Evolutionary conservation across 495 filamentous ascomycete species (phyloP).

Genomic region (Penicillium cinerascens): DNA sequence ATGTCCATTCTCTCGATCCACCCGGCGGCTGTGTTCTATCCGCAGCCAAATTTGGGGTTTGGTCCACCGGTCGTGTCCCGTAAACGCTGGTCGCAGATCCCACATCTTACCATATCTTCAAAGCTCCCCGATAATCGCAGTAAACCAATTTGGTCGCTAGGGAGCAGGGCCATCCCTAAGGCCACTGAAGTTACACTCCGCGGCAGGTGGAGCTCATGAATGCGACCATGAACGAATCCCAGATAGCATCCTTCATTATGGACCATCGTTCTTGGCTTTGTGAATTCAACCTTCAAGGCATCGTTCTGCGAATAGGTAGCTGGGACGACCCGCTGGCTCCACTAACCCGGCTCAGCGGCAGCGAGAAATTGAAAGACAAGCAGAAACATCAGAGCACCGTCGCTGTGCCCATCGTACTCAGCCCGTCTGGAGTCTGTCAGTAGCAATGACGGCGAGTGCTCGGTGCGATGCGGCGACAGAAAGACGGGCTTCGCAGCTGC

Average conservation of each 20-base stretch:
- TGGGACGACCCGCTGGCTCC: constrained; percentile 76
- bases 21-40: constrained; percentile 63
- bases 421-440: constrained; percentile 9
- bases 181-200: constrained; percentile 56
- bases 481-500: constrained; percentile 19
- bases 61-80: constrained; percentile 61
- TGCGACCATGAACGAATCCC: constrained; percentile 59
- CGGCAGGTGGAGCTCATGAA: constrained; percentile 64
- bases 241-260: constrained; percentile 59
- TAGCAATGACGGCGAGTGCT: constrained; percentile 20
- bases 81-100: constrained; percentile 68
- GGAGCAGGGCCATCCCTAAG: constrained; percentile 16
- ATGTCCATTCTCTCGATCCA: constrained; percentile 66
- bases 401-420: constrained; percentile 34
- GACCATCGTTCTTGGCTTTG: constrained; percentile 58
- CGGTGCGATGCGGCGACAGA: constrained; percentile 11
- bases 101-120: constrained; percentile 58
- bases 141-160: not conserved
- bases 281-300: constrained; percentile 71
- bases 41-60: constrained; percentile 62
- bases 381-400: constrained; percentile 35
- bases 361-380: constrained; percentile 46
- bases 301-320: constrained; percentile 57
- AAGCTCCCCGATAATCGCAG: constrained; percentile 6
- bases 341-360: constrained; percentile 54